Conservation (phyloP, 176 grass and related monocot genomes). For the Zoysia pacifica region DNA sequence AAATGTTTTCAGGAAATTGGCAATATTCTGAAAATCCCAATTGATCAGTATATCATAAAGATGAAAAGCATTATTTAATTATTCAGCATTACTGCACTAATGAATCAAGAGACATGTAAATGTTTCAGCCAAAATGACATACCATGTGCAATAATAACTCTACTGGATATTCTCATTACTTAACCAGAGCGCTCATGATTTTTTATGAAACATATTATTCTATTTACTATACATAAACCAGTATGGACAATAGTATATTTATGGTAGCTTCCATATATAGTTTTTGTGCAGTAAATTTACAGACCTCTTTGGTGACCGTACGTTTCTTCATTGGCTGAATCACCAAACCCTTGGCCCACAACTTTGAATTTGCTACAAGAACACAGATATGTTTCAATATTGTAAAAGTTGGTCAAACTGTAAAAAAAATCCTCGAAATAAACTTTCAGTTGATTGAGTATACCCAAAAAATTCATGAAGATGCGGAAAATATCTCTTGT, state of each 20-base stretch:
- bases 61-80: slow-evolving; percentile 9
- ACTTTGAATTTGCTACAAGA: slow-evolving; percentile 70
- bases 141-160: slow-evolving; percentile 26
- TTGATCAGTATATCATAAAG: slow-evolving; percentile 26
- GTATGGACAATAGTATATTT: neutral
- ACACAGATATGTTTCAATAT: slow-evolving; percentile 40
- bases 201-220: slow-evolving; percentile 9
- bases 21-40: slow-evolving; percentile 59
- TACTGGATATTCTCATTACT: slow-evolving; percentile 1
- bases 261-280: neutral
- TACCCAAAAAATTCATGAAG: slow-evolving; percentile 78
- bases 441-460: slow-evolving; percentile 29
- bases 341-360: slow-evolving; percentile 66
- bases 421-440: neutral
- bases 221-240: neutral
- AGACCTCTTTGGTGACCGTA: slow-evolving; percentile 78
- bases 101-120: neutral
- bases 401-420: neutral
- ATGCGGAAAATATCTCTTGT: slow-evolving; percentile 73
- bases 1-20: slow-evolving; percentile 64
- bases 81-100: neutral
- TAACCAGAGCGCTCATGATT: neutral
- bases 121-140: neutral
- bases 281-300: slow-evolving; percentile 28
- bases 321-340: slow-evolving; percentile 61